Evolutionary conservation across 305 asterid genomes (phyloP).

Genomic region (Rubia tinctorum): DNA sequence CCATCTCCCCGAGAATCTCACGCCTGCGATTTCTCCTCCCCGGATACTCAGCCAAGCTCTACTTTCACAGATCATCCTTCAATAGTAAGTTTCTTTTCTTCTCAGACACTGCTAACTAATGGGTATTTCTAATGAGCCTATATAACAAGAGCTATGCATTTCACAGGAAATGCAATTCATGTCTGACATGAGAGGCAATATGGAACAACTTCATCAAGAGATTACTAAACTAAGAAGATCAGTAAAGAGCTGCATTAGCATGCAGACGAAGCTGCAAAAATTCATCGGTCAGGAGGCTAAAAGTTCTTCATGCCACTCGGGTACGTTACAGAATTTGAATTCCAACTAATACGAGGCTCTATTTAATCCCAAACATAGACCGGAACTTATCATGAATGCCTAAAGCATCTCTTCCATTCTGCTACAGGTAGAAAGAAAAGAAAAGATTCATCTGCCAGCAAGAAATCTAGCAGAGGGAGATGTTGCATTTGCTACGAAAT

Average conservation of each 20-base stretch:
- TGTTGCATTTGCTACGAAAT: slow-evolving; percentile 62
- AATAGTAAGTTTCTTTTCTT: slow-evolving; percentile 41
- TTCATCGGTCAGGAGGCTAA: slow-evolving; percentile 52
- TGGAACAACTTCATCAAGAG: slow-evolving; percentile 79
- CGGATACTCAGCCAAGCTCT: slow-evolving; percentile 35
- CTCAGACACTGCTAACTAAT: neutral
- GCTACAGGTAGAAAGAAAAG: slow-evolving; percentile 44
- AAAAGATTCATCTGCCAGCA: slow-evolving; percentile 24
- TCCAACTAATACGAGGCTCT: neutral
- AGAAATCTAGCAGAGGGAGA: slow-evolving; percentile 34
- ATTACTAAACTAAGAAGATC: slow-evolving; percentile 65
- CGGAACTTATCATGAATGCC: neutral
- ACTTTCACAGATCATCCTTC: slow-evolving; percentile 38
- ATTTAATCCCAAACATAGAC: neutral
- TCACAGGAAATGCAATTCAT: slow-evolving; percentile 82
- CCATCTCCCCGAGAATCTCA: slow-evolving; percentile 46
- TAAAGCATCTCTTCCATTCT: neutral
- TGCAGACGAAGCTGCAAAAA: slow-evolving; percentile 56
- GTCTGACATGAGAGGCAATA: slow-evolving; percentile 70
- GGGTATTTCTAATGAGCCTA: slow-evolving; percentile 1
- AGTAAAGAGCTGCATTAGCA: slow-evolving; percentile 59
- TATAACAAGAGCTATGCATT: neutral
- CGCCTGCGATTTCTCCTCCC: slow-evolving; percentile 34
- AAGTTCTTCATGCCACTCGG: slow-evolving; percentile 45
- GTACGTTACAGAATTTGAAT: slow-evolving; percentile 25